A percentile compares a stretch with the other conserved stretches of the same genome.
Evolutionary conservation across 768 basidiomycete genomes (phyloP).

Genomic region (Filobasidium wieringae): DNA sequence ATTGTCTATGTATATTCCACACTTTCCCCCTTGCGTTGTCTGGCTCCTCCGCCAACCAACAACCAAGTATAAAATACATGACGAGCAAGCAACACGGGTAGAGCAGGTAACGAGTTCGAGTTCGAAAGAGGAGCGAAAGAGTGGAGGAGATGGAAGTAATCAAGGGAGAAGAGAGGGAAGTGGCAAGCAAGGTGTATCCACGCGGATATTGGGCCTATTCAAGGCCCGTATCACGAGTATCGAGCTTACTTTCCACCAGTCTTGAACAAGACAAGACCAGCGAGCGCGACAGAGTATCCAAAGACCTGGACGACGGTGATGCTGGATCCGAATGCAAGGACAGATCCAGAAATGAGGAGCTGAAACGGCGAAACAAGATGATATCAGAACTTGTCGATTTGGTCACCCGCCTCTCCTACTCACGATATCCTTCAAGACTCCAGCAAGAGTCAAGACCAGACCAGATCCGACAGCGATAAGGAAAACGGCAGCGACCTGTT

Average conservation of each 20-base stretch:
- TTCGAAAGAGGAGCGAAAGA: no score
- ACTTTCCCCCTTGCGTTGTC: no score
- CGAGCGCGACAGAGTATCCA: slow-evolving; percentile 68
- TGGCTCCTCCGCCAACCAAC: no score
- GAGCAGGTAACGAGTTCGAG: no score
- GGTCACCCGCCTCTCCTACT: slow-evolving; percentile 4
- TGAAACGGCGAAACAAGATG: slow-evolving; percentile 1
- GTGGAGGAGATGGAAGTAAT: no score
- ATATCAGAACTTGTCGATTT: neutral
- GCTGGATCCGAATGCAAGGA: slow-evolving; percentile 65
- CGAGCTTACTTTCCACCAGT: slow-evolving; percentile 44
- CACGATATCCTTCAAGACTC: slow-evolving; percentile 67
- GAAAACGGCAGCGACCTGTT: slow-evolving; percentile 73
- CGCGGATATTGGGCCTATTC: no score
- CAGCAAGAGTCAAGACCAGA: slow-evolving; percentile 80
- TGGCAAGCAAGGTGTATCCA: no score
- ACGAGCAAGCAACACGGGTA: no score
- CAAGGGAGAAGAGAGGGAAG: no score
- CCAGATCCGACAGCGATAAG: slow-evolving; percentile 70
- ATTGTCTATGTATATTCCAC: no score
- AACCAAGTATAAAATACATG: no score
- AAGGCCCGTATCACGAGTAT: no score
- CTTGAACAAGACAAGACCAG: slow-evolving; percentile 75
- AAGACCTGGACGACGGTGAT: slow-evolving; percentile 77
- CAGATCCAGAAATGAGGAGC: slow-evolving; percentile 81